Base-by-base conservation (phyloP, 2,329 filamentous ascomycete species). In the Colletotrichum sp. region DNA sequence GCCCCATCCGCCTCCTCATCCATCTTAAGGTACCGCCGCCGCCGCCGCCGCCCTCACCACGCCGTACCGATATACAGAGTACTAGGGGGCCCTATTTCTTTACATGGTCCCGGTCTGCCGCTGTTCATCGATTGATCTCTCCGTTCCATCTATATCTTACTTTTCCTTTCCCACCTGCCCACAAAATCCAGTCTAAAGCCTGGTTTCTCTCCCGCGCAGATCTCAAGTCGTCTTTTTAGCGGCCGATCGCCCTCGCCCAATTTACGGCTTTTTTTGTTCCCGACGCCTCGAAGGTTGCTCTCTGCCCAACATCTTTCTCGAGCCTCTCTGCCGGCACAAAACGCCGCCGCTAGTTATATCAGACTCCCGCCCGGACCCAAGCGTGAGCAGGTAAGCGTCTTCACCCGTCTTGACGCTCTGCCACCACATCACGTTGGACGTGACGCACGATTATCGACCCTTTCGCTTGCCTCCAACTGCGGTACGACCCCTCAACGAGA, bases 21-120 rank as follows among this genome's bases (percentile, higher is more conserved):
- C 71, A 77, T 76, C 75, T 75, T 70, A 28, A 32, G 58, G n/a
- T 61, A n/a, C 58, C n/a, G 14, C 52, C 24, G 24, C 73, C 72
- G 76, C 76, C 71, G 26, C n/a, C 32, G 12, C 36, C 32, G 21
- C 59, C 30, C 18, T 63, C n/a, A 62, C 28, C 30, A 36, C 59
- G 59, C 59, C 32, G n/a, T 63, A 36, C 59, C 18, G 13, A 30
- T 24, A 12, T 61, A 30, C 56, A 28, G 28, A 38, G 38, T 63
- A 63, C 28, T 10, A 63, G 24, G 59, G 59, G 71, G 73, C 71
- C 71, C 73, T 66, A 65, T 68, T 76, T 74, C 80, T 78, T 81
- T 79, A 78, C 79, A 79, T 81, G 30, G 21, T 18, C 16, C 36
- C 16, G 36, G 36, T 34, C 58, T 34, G 26, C 12, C 21, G 18